Conservation (phyloP, 768 basidiomycete genomes). For the Trametes cubensis region DNA sequence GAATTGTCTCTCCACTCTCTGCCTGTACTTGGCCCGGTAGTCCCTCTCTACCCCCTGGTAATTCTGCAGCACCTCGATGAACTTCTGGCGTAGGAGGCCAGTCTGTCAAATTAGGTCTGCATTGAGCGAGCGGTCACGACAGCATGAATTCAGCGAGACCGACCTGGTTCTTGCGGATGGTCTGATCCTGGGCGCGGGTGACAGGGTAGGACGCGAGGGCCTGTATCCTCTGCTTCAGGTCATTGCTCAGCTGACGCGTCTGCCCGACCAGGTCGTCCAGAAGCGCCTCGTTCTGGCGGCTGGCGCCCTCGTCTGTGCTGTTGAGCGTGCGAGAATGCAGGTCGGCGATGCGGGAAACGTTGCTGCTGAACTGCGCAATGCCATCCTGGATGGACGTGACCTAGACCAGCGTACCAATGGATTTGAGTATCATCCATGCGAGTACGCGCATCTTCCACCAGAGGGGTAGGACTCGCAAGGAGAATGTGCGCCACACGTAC, state of each 20-base stretch:
- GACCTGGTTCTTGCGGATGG: conserved; percentile 80
- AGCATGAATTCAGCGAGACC: background rate
- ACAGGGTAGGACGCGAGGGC: conserved; percentile 67
- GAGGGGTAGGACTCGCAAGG: background rate
- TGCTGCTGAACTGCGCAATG: conserved; percentile 66
- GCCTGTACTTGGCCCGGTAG: conserved; percentile 76
- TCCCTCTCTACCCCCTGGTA: conserved; percentile 85
- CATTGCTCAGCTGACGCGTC: conserved; percentile 69
- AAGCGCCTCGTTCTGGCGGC: conserved; percentile 60
- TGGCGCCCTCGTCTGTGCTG: conserved; percentile 70
- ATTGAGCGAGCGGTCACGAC: background rate
- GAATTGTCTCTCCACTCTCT: conserved; percentile 83
- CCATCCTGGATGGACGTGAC: conserved; percentile 76
- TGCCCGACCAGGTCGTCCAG: conserved; percentile 71
- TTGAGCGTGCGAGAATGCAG: conserved; percentile 76
- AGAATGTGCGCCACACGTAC: conserved; percentile 25
- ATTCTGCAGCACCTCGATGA: conserved; percentile 82
- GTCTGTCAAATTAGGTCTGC: conserved; percentile 8
- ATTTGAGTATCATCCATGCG: background rate
- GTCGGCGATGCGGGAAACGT: conserved; percentile 68
- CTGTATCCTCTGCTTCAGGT: conserved; percentile 74
- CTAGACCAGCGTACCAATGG: conserved; percentile 39
- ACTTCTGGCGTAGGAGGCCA: conserved; percentile 44
- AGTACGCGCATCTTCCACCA: background rate
- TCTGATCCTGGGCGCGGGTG: conserved; percentile 64